phyloP scores from a whole-genome alignment of 1,284 basidiomycete genomes.

The Cutaneotrichosporon sp. region DNA sequence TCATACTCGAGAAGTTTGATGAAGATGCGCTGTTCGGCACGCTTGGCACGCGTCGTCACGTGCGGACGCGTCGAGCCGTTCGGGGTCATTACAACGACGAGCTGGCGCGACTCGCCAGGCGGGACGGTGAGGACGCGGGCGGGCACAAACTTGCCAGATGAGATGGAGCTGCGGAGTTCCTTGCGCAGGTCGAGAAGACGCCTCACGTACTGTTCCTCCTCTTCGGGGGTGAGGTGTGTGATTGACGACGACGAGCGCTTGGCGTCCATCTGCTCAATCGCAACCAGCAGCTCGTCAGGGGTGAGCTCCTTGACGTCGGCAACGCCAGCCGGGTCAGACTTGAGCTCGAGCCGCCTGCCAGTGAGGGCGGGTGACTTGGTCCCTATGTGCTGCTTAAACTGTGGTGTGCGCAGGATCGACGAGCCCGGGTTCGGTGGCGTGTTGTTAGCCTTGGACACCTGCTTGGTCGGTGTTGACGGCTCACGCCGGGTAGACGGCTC shows the following conservation, averaged over 20 bases:
- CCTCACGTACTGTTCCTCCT: constrained; percentile 52
- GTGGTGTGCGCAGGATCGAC: background rate
- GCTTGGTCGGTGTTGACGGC: constrained; percentile 15
- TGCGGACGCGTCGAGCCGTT: constrained; percentile 52
- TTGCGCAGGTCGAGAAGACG: constrained; percentile 49
- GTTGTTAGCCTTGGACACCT: background rate
- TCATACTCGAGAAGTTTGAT: constrained; percentile 52
- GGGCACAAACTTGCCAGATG: constrained; percentile 44
- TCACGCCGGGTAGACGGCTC: constrained; percentile 2
- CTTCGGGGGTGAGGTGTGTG: constrained; percentile 44
- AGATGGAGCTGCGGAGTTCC: constrained; percentile 48
- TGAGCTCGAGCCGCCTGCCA: constrained; percentile 34
- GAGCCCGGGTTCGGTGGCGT: constrained; percentile 2
- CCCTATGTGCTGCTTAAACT: background rate
- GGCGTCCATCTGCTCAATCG: constrained; percentile 49
- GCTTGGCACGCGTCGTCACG: constrained; percentile 48
- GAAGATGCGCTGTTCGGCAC: constrained; percentile 52
- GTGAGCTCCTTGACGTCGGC: constrained; percentile 45
- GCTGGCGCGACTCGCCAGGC: constrained; percentile 40
- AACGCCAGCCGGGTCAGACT: constrained; percentile 21
- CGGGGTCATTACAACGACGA: constrained; percentile 51
- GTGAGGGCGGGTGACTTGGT: constrained; percentile 40
- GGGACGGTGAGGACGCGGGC: constrained; percentile 44
- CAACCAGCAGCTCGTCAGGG: constrained; percentile 49
- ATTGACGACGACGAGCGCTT: constrained; percentile 44